A percentile compares a stretch with the other conserved stretches of the same genome.
Evolutionary conservation across 2,329 filamentous ascomycete genomes (phyloP).

Genomic region (Epicoccum sorghinum): DNA sequence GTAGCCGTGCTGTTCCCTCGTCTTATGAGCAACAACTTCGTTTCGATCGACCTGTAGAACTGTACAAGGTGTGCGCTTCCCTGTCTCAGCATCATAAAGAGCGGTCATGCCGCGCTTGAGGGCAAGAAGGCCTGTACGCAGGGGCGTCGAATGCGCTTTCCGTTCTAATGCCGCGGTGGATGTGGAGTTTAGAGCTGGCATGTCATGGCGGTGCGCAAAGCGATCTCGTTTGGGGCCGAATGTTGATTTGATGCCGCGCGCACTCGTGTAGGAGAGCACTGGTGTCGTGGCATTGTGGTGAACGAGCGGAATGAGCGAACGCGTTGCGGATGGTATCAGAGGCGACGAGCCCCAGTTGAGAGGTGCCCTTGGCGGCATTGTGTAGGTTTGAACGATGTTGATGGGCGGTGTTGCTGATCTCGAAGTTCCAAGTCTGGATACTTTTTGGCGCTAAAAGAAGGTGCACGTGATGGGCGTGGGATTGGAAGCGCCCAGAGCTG

Average conservation of each 20-base stretch:
- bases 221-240: constrained; percentile 57
- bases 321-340: constrained; percentile 37
- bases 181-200: constrained; percentile 61
- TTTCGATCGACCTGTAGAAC: constrained; percentile 92
- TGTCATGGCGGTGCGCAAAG: constrained; percentile 59
- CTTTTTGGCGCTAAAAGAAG: constrained; percentile 19
- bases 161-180: constrained; percentile 65
- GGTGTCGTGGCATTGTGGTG: constrained; percentile 24
- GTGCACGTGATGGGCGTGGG: constrained; percentile 6
- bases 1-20: constrained; percentile 80
- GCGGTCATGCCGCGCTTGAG: constrained; percentile 97
- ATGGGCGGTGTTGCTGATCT: constrained; percentile 9
- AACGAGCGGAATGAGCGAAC: constrained; percentile 27
- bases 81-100: constrained; percentile 77
- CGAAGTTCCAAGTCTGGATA: constrained; percentile 20
- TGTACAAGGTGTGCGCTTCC: constrained; percentile 82
- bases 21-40: constrained; percentile 88
- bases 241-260: constrained; percentile 61
- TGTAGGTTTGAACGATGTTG: constrained; percentile 10
- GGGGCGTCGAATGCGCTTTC: constrained; percentile 62
- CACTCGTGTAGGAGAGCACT: constrained; percentile 29
- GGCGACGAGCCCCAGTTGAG: constrained; percentile 43
- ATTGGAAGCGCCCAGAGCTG: too few relatives aligned
- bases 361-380: constrained; percentile 44
- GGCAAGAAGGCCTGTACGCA: constrained; percentile 81